Evolutionary conservation across 805 yeast species (phyloP), one percentile per base, ranked within the genome.

Genomic region (Cyberlindnera meyerae): DNA sequence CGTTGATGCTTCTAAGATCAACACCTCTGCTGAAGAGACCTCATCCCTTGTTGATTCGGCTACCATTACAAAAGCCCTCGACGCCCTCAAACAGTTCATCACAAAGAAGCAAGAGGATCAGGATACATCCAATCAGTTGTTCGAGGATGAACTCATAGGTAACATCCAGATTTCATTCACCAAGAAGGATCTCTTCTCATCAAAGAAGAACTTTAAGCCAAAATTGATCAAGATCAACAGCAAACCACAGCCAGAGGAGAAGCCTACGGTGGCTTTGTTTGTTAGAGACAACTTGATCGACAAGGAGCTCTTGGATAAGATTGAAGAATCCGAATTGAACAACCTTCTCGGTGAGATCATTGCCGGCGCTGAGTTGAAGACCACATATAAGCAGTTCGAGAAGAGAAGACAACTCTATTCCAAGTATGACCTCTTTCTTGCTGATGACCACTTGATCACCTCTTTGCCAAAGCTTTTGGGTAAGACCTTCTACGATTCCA

Each of bases 341-440:
- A 52, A 57, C 17, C 44, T 57, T 6, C 42, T 63, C 15, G 57
- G 58, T 31, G 67, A 76, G 39, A 78, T 89, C 37, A 69, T 88
- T 24, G 73, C 93, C 6, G 80, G 81, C 37, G 69, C 76, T 31
- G 82, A 87, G 48, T 69, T 93, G 45, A 86, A 86, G 60, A 84
- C 88, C 24, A 82, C 81, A 43, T 90, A 78, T 70, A 87, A 87
- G 64, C 76, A 85, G n/a, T 93, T 66, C 52, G 97, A 93, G 61
- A 80, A 88, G 42, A 79, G 88, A 60, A 79, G 97, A 58, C 80
- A 78, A 44, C 75, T 93, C 42, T 61, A 71, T 29, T 58, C 69
- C 12, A 78, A 76, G 40, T 84, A 75, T 56, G 95, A 88, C 51
- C 47, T 87, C 43, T 85, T 93, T 60, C 57, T 93, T 29, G 80